These are phyloP conservation scores for Lecanoromycetidae sp. DNA, from an alignment of 2,329 filamentous ascomycete species.

Conservation along the genomic window DNA sequence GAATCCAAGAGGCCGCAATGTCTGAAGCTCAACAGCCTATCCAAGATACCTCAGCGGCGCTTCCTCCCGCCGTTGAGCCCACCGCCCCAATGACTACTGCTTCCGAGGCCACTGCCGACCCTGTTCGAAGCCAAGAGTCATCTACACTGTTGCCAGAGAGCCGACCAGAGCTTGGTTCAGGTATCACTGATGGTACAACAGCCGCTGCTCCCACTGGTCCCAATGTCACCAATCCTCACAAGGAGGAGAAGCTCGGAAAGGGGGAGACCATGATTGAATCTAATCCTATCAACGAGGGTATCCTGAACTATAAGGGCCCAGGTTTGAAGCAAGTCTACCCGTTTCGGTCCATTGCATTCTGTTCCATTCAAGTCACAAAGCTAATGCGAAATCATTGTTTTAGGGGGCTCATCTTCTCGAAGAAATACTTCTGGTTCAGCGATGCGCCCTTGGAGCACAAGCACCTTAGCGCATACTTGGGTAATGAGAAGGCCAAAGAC, in stretches of 20 bases:
- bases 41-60: slow-evolving; percentile 23
- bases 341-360: too few species aligned
- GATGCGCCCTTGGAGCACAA: slow-evolving; percentile 61
- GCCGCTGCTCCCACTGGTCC: slow-evolving; percentile 24
- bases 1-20: slow-evolving; percentile 36
- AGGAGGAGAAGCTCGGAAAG: slow-evolving; percentile 34
- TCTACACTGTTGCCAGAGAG: slow-evolving; percentile 19
- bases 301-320: slow-evolving; percentile 79
- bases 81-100: slow-evolving; percentile 11
- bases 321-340: slow-evolving; percentile 86
- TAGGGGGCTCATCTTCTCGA: slow-evolving; percentile 79
- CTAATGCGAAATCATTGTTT: background rate
- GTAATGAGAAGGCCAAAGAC: slow-evolving; percentile 67
- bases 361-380: too few species aligned
- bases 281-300: slow-evolving; percentile 68
- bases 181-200: slow-evolving; percentile 19
- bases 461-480: slow-evolving; percentile 63
- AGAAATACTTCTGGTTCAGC: slow-evolving; percentile 87
- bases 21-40: slow-evolving; percentile 61
- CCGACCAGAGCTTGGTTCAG: slow-evolving; percentile 19
- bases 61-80: slow-evolving; percentile 10
- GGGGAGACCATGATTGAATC: slow-evolving; percentile 32
- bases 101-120: slow-evolving; percentile 10
- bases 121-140: slow-evolving; percentile 12
- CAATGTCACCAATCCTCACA: slow-evolving; percentile 23